Percentiles rank a stretch among this genome's conserved stretches.
phyloP scores from a whole-genome alignment of 1,139 yeast genomes.

The Meyerozyma elateridarum region DNA sequence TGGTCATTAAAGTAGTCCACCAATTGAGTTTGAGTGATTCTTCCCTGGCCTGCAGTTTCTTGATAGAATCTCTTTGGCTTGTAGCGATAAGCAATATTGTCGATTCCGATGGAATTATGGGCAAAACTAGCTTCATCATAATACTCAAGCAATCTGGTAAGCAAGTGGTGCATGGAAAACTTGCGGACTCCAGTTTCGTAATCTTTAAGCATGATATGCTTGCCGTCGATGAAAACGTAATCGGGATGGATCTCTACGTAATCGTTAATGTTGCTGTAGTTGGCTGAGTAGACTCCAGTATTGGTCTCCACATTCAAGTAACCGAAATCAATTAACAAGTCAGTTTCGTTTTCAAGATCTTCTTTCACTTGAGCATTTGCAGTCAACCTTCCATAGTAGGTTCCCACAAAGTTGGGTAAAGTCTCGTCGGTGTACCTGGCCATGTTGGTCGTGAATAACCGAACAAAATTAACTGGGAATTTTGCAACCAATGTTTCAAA shows the following conservation, averaged over 20 bases:
- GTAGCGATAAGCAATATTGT: slow-evolving; percentile 11
- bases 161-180: slow-evolving; percentile 15
- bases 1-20: slow-evolving; percentile 28
- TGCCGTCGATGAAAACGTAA: slow-evolving; percentile 26
- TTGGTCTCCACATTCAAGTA: slow-evolving; percentile 21
- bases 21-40: slow-evolving; percentile 18
- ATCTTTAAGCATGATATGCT: slow-evolving; percentile 19
- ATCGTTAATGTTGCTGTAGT: slow-evolving; percentile 19
- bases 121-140: slow-evolving; percentile 10
- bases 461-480: slow-evolving; percentile 24
- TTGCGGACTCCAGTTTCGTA: slow-evolving; percentile 11
- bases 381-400: slow-evolving; percentile 47
- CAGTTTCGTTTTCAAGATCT: slow-evolving; percentile 34
- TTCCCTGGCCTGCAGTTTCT: neutral
- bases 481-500: slow-evolving; percentile 43
- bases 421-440: slow-evolving; percentile 63
- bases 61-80: slow-evolving; percentile 4
- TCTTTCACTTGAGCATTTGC: slow-evolving; percentile 19
- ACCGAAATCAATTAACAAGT: slow-evolving; percentile 50
- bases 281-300: slow-evolving; percentile 14
- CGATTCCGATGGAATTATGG: slow-evolving; percentile 6
- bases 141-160: slow-evolving; percentile 8
- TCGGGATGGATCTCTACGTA: slow-evolving; percentile 32
- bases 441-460: slow-evolving; percentile 32
- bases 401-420: slow-evolving; percentile 55